Base-by-base conservation (phyloP, 2,329 filamentous ascomycete genomes). In the Emericellopsis cladophorae region DNA sequence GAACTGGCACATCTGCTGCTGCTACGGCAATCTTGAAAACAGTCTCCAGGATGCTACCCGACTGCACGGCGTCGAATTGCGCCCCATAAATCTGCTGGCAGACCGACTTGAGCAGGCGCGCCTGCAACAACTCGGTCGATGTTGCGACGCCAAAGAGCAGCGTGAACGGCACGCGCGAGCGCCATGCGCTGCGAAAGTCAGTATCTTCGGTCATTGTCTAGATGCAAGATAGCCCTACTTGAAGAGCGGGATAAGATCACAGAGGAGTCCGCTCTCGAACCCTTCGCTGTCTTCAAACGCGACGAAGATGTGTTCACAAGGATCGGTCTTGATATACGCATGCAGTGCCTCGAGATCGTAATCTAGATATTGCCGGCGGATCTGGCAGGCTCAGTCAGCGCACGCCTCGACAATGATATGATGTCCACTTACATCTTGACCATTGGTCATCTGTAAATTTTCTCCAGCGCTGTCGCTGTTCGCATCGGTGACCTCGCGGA, bases 281-380 rank as follows among this genome's bases (percentile, higher is more conserved):
- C 81, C 84, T 59, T 92, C 86, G 46, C 83, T 87, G 52, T 92
- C 85, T 55, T 88, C 81, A 44, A 92, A 78, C 0, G 81, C 77
- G 38, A 93, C 66, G 40, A 86, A 71, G 9, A 90, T 72, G 48
- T 77, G 76, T 33, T 71, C 60, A 24, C 70, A 70, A 21, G 60
- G 56, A 31, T 72, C 69, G 8, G 67, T 62, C 44, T 66, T 68
- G 12, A 79, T 66, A 56, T 74, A 79, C 22, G 74, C 68, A 45
- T 79, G 64, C 24, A 92, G 59, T 21, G 82, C 76, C 50, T 84
- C 80, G 14, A 92, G 68, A 52, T 92, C 86, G 54, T 90, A 92
- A 50, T 85, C 81, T 3, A 90, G 69, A 44, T 84, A 74, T 55
- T 75, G 79, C 29, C 36, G 36, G 6, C 36, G 36, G 21, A 34